Evolutionary conservation across 768 basidiomycete genomes (phyloP), one percentile per base, ranked within the genome.

Genomic region (Suillus plorans): DNA sequence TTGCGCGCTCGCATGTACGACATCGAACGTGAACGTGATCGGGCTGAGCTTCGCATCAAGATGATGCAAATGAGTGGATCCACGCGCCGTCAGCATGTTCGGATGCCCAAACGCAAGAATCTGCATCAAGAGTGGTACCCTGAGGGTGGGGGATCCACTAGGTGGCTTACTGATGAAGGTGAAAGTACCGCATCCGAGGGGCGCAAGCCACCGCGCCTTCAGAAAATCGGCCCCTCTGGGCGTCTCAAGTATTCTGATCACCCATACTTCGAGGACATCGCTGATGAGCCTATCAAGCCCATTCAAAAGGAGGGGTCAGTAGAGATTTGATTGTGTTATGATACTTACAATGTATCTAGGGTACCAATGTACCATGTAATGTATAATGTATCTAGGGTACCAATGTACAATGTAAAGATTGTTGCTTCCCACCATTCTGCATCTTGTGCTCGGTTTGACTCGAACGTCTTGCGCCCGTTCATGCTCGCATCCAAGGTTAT

Each of bases 1-100:
- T 69, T 77, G 13, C 69, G 66, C 34, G 57, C 61, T 36, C 45
- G 66, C 6, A 49, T 74, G 47, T 59, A 62, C n/a, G 50, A 60
- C 3, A 42, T 64, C 13, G 63, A 69, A 44, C 63, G 61, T 16
- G 66, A 25, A 6, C 64, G 31, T 41, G 70, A 77, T 64, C 56
- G n/a, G 8, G 60, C 67, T 1, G 66, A 72, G 55, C 61, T 67
- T 62, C 42, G 67, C 57, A 63, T 72, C 9, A 50, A 64, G 12
- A 67, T 68, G 67, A 18, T 52, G 55, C 13, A 55, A n/a, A 66
- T 34, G 47, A 47, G 5, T 22, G 9, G 45, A 47, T 47, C 45
- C 45, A n/a, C n/a, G 12, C 20, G 1, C 45, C 4, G 12, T 47
- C 45, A 31, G 28, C 28, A 31, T 31, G 28, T 31, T 4, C 4